Percentiles rank a stretch among this genome's conserved stretches.
phyloP scores from a whole-genome alignment of 768 basidiomycete species.

The Phanerochaete carnosa region DNA sequence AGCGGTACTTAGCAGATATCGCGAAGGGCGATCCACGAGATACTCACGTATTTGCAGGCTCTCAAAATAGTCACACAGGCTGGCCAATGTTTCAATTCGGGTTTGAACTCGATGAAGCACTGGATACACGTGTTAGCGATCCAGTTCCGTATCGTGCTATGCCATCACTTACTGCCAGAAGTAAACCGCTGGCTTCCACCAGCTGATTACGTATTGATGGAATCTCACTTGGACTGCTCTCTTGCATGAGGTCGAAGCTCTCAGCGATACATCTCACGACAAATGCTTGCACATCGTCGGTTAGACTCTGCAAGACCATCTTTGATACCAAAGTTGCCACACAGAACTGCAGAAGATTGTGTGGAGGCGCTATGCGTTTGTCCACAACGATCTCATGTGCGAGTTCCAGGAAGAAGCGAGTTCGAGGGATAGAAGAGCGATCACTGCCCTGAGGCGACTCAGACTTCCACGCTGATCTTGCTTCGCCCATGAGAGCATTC shows the following conservation, averaged over 20 bases:
- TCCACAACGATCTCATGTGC: conserved; percentile 41
- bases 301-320: conserved; percentile 43
- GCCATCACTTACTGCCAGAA: conserved; percentile 43
- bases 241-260: conserved; percentile 33
- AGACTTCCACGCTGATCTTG: conserved; percentile 29
- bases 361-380: conserved; percentile 38
- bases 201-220: conserved; percentile 41
- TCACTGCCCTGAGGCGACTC: conserved; percentile 27
- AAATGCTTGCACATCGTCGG: conserved; percentile 38
- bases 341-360: conserved; percentile 53
- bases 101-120: conserved; percentile 28
- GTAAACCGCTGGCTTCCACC: conserved; percentile 45
- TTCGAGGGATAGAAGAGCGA: conserved; percentile 30
- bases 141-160: background rate
- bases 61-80: conserved; percentile 42
- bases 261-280: conserved; percentile 47
- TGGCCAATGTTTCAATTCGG: conserved; percentile 28
- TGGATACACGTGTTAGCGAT: background rate
- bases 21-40: conserved; percentile 9
- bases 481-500: conserved; percentile 36
- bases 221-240: conserved; percentile 28
- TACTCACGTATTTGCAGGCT: conserved; percentile 38
- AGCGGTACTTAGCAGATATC: conserved; percentile 11
- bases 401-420: conserved; percentile 45
- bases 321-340: conserved; percentile 40